Evolutionary conservation across 2,329 filamentous ascomycete species (phyloP).

Genomic region (Penicillium fuscoglaucum): DNA sequence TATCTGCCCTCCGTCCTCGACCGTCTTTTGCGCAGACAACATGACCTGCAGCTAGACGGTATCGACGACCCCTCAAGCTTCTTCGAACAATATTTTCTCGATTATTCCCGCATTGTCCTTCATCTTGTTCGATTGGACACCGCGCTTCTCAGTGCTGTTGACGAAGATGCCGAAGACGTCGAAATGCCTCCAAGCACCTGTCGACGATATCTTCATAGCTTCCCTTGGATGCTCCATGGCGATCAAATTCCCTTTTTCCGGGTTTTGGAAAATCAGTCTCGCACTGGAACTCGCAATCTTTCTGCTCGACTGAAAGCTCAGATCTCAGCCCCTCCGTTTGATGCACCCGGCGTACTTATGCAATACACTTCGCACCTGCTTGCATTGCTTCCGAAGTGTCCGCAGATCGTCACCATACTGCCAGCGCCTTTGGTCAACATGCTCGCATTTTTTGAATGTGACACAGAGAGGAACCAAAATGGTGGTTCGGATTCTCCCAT

Average conservation of each 20-base stretch:
- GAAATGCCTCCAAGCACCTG: conserved; percentile 34
- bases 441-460: conserved; percentile 34
- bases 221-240: conserved; percentile 40
- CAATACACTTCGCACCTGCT: conserved; percentile 34
- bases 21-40: conserved; percentile 40
- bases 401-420: conserved; percentile 29
- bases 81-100: conserved; percentile 45
- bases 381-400: conserved; percentile 31
- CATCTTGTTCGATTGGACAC: conserved; percentile 46
- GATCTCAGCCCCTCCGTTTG: conserved; percentile 29
- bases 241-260: conserved; percentile 41
- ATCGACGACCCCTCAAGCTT: conserved; percentile 31
- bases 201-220: conserved; percentile 35
- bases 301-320: conserved; percentile 34
- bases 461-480: conserved; percentile 29
- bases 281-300: conserved; percentile 29
- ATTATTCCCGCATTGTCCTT: conserved; percentile 42
- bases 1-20: conserved; percentile 45
- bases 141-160: conserved; percentile 30
- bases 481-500: conserved; percentile 24
- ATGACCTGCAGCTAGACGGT: conserved; percentile 35
- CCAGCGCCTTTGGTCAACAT: conserved; percentile 25
- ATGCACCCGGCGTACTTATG: conserved; percentile 28
- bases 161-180: conserved; percentile 29
- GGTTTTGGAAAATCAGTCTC: conserved; percentile 33